Evolutionary conservation across 2,329 filamentous ascomycete species (phyloP).

Genomic region (Sarocladium oryzae): DNA sequence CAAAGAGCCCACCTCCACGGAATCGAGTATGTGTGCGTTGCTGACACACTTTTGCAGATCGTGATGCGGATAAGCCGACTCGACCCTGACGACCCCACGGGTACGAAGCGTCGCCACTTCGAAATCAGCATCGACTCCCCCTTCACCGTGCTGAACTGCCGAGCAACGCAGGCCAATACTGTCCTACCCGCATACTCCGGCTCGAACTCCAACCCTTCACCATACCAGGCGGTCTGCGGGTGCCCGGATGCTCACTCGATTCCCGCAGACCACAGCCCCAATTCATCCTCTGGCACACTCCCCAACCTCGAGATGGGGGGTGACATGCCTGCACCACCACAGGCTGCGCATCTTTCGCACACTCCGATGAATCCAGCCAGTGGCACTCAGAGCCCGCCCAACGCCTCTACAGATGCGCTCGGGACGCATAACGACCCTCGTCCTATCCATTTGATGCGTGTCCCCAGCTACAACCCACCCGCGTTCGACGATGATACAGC

Average conservation of each 20-base stretch:
- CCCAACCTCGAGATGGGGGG: constrained; percentile 13
- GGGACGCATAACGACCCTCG: constrained; percentile 36
- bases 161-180: constrained; percentile 86
- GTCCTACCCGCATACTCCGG: constrained; percentile 70
- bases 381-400: constrained; percentile 15
- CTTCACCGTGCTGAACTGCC: constrained; percentile 87
- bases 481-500: constrained; percentile 69
- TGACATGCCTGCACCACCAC: constrained; percentile 42
- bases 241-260: constrained; percentile 46
- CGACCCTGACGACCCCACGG: constrained; percentile 67
- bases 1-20: no score
- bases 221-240: constrained; percentile 41
- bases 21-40: no score
- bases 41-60: constrained; percentile 47
- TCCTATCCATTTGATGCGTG: constrained; percentile 77
- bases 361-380: constrained; percentile 24
- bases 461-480: constrained; percentile 82
- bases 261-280: constrained; percentile 59
- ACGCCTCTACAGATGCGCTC: constrained; percentile 9
- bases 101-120: constrained; percentile 74
- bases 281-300: constrained; percentile 47
- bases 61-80: constrained; percentile 86
- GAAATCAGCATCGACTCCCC: constrained; percentile 96
- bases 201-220: constrained; percentile 41
- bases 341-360: constrained; percentile 46